Conservation (phyloP, 768 basidiomycete species). For the Rhodotorula babjevae region DNA sequence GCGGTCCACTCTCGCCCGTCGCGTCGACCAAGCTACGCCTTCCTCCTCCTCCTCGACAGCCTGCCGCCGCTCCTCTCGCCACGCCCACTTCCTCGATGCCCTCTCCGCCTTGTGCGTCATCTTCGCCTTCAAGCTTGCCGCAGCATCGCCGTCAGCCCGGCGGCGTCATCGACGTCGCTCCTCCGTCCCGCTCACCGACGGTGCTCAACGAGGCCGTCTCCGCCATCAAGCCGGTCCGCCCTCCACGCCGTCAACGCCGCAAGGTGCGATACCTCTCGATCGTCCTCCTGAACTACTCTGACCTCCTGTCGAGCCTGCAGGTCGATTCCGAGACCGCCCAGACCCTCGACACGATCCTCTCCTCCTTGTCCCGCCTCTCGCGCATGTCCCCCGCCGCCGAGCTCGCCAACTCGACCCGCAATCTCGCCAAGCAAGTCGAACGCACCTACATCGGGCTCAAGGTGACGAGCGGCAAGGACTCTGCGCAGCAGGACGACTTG, state of each 20-base stretch:
- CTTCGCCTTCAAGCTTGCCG: background rate
- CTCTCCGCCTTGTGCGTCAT: too few species aligned
- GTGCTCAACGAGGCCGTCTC: background rate
- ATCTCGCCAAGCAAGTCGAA: background rate
- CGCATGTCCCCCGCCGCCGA: background rate
- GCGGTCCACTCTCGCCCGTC: background rate
- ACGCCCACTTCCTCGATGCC: too few species aligned
- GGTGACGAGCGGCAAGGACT: background rate
- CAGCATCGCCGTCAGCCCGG: too few species aligned
- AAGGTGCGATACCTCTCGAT: background rate
- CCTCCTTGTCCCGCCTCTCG: background rate
- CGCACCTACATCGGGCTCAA: background rate
- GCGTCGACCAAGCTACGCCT: background rate
- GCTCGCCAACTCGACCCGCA: background rate
- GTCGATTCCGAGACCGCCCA: background rate
- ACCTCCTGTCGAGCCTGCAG: background rate
- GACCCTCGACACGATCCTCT: conserved; percentile 1
- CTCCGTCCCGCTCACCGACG: background rate
- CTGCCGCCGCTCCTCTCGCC: background rate
- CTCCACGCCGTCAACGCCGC: background rate
- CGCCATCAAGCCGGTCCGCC: background rate
- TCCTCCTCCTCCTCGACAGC: background rate
- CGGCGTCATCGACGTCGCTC: background rate
- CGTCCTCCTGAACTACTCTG: background rate
- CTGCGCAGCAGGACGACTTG: background rate